These are phyloP conservation scores for Bauhinia variegata DNA, from an alignment of 306 rosid species.

Conservation along the genomic window DNA sequence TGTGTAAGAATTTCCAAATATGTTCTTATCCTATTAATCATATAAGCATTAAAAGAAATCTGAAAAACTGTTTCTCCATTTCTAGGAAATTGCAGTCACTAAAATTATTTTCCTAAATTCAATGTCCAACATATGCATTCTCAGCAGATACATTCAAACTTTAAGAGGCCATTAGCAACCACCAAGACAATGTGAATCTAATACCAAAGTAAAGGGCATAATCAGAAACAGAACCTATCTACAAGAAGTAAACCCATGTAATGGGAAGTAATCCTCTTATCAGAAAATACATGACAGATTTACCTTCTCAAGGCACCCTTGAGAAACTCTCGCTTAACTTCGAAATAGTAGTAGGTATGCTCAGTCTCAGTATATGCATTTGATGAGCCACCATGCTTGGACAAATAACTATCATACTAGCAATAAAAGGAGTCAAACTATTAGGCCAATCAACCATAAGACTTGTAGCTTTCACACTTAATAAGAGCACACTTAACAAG, in stretches of 20 bases:
- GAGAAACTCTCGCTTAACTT: constrained; percentile 84
- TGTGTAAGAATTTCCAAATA: too few species aligned
- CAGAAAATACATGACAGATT: constrained; percentile 30
- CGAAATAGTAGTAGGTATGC: constrained; percentile 97
- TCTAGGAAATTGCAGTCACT: constrained; percentile 17
- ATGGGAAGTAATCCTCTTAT: constrained; percentile 23
- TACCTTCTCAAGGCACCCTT: constrained; percentile 91
- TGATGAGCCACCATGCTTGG: constrained; percentile 97
- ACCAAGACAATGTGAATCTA: constrained; percentile 8
- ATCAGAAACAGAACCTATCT: constrained; percentile 27
- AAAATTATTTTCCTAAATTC: constrained; percentile 3
- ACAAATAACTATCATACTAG: constrained; percentile 97
- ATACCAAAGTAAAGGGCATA: constrained; percentile 31
- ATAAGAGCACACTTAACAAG: constrained; percentile 12
- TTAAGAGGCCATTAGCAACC: constrained; percentile 24
- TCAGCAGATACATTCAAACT: constrained; percentile 15
- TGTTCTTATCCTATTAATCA: constrained; percentile 18
- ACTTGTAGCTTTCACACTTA: constrained; percentile 27
- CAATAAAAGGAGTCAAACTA: constrained; percentile 51
- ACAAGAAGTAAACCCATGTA: constrained; percentile 27
- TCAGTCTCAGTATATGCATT: constrained; percentile 93
- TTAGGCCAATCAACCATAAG: constrained; percentile 34
- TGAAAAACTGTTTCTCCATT: not conserved
- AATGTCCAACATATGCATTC: not conserved
- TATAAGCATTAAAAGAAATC: not conserved